Percentiles rank a stretch among this genome's conserved stretches.
Conservation (phyloP, 495 filamentous ascomycete genomes). For the Xylaria intraflava region DNA sequence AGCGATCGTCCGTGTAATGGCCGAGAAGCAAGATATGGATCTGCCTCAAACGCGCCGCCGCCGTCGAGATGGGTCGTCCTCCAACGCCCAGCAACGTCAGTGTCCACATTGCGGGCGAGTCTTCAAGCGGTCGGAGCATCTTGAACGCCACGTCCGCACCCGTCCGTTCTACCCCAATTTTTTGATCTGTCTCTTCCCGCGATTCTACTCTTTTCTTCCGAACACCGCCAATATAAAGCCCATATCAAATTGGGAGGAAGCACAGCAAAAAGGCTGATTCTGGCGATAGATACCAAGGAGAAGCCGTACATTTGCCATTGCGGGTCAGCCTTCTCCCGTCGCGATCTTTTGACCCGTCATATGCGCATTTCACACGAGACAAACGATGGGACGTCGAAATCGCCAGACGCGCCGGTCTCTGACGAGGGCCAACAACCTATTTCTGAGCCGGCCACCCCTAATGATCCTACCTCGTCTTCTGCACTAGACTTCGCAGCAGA, state of each 20-base stretch:
- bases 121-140: constrained; percentile 40
- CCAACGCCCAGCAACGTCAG: constrained; percentile 24
- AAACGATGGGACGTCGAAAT: constrained; percentile 20
- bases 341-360: constrained; percentile 49
- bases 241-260: neutral
- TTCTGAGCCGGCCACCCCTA: constrained; percentile 22
- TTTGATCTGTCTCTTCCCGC: constrained; percentile 14
- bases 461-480: constrained; percentile 18
- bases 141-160: constrained; percentile 50
- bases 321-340: constrained; percentile 47
- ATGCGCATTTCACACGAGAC: constrained; percentile 37
- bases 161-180: constrained; percentile 38
- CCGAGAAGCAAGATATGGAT: constrained; percentile 28
- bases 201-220: constrained; percentile 5
- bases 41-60: constrained; percentile 28
- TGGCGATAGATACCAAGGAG: constrained; percentile 44
- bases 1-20: constrained; percentile 15
- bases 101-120: constrained; percentile 29
- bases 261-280: constrained; percentile 15
- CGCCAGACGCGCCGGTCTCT: constrained; percentile 23
- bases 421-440: constrained; percentile 24
- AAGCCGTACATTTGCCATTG: constrained; percentile 51
- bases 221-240: constrained; percentile 7
- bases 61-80: constrained; percentile 27
- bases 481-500: constrained; percentile 20